Conservation (phyloP, 352 stramenopile species). For the Pythium catenulatum region DNA sequence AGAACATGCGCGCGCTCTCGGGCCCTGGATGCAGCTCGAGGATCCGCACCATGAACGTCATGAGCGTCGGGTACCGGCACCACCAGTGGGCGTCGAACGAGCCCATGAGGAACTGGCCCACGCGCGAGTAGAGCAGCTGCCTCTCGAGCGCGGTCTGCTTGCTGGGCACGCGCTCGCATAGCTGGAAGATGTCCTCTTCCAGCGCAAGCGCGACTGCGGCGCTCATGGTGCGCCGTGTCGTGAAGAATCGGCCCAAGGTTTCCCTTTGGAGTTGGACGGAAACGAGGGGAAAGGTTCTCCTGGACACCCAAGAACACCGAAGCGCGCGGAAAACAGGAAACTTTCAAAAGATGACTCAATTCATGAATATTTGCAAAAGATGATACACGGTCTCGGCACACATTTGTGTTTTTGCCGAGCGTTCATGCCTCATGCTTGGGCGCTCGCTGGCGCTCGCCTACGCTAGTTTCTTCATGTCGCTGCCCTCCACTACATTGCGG, state of each 20-base stretch:
- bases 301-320: no score
- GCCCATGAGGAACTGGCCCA: slow-evolving; percentile 88
- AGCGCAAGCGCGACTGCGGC: slow-evolving; percentile 69
- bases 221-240: slow-evolving; percentile 45
- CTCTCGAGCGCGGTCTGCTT: slow-evolving; percentile 70
- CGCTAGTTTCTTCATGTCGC: no score
- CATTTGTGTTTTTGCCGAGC: no score
- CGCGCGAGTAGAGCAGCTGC: slow-evolving; percentile 85
- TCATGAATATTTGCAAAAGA: no score
- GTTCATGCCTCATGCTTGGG: no score
- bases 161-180: slow-evolving; percentile 58
- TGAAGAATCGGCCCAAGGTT: background rate
- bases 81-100: slow-evolving; percentile 87
- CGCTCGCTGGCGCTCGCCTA: no score
- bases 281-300: no score
- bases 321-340: no score
- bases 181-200: slow-evolving; percentile 71
- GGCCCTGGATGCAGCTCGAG: slow-evolving; percentile 85
- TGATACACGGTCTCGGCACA: no score
- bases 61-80: slow-evolving; percentile 87
- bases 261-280: background rate
- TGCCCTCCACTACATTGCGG: no score
- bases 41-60: slow-evolving; percentile 93
- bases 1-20: slow-evolving; percentile 86
- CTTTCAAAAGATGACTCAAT: no score